Percentiles rank a stretch among this genome's conserved stretches.
These are phyloP conservation scores for Calonectria pteridis DNA, from an alignment of 2,329 filamentous ascomycete species.

Conservation along the genomic window DNA sequence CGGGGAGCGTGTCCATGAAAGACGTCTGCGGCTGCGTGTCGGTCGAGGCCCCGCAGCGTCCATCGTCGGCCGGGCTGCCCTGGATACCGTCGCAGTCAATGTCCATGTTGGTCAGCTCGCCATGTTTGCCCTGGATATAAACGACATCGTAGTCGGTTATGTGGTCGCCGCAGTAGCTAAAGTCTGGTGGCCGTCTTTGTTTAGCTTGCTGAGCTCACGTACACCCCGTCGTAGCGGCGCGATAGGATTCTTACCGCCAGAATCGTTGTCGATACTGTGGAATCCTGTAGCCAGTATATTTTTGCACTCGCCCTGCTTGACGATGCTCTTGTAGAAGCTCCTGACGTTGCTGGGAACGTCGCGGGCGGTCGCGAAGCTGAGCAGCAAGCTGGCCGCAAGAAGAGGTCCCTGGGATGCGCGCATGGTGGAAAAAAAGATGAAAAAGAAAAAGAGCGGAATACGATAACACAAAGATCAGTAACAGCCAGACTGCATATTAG, in stretches of 20 bases:
- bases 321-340: slow-evolving; percentile 56
- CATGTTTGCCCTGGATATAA: slow-evolving; percentile 60
- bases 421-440: slow-evolving; percentile 23
- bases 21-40: slow-evolving; percentile 62
- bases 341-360: slow-evolving; percentile 57
- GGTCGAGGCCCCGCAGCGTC: slow-evolving; percentile 58
- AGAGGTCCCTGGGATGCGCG: slow-evolving; percentile 36
- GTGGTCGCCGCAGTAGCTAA: slow-evolving; percentile 62
- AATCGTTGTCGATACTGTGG: slow-evolving; percentile 52
- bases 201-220: slow-evolving; percentile 2
- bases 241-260: slow-evolving; percentile 49
- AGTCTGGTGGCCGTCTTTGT: slow-evolving; percentile 39
- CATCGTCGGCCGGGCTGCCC: slow-evolving; percentile 54
- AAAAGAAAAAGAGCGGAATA: neutral
- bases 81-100: slow-evolving; percentile 69
- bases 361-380: slow-evolving; percentile 41
- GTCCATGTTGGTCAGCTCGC: slow-evolving; percentile 66
- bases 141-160: slow-evolving; percentile 55
- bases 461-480: neutral
- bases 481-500: slow-evolving; percentile 6
- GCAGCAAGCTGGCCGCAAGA: slow-evolving; percentile 38
- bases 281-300: slow-evolving; percentile 55
- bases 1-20: slow-evolving; percentile 55
- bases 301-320: slow-evolving; percentile 52
- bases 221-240: neutral